Evolutionary conservation across 2,329 filamentous ascomycete species (phyloP), one percentile per base, ranked within the genome.

Genomic region (Nannizziopsis arthrosporioides): DNA sequence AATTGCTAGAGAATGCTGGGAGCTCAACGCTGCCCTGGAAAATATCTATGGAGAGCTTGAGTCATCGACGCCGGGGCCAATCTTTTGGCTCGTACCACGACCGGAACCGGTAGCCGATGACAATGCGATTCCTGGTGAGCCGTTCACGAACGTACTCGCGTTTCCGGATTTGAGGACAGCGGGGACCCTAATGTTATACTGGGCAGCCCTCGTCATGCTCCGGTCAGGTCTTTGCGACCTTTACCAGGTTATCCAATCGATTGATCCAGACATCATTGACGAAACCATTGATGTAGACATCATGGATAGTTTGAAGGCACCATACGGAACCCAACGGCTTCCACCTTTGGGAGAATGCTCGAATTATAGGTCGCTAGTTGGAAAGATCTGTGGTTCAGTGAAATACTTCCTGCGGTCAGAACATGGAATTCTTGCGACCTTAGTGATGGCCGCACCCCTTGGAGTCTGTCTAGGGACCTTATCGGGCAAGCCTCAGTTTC

Each of bases 361-460:
- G 17, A 56, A 63, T 37, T 56, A 61, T 32, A 42, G 56, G 5
- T 35, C 44, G 5, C 50, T 61, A 42, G 61, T 57, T 5, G 58
- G 57, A 14, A 60, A 61, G 41, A 62, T 68, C 34, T 63, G 64
- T 42, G 60, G 64, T 44, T 62, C 63, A 0, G 46, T 67, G 8
- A 59, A 66, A 47, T 67, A 61, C 42, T 60, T 58, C 41, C 34
- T 63, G 35, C 49, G 58, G 34, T 27, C 54, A 59, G 3, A 51
- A 57, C 1, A 57, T 57, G 48, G 15, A 51, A 9, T 31, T 58
- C 15, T 32, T 50, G 6, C 50, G 56, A 11, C 27, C 42, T 39
- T 41, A 40, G 43, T 46, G 7, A 5, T 46, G 19, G 19, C 35
- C 31, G 19, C 19, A 12, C 36, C 44, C 5, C 30, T 47, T 1